Evolutionary conservation across 495 filamentous ascomycete species (phyloP).

Genomic region (Penicillium roqueforti): DNA sequence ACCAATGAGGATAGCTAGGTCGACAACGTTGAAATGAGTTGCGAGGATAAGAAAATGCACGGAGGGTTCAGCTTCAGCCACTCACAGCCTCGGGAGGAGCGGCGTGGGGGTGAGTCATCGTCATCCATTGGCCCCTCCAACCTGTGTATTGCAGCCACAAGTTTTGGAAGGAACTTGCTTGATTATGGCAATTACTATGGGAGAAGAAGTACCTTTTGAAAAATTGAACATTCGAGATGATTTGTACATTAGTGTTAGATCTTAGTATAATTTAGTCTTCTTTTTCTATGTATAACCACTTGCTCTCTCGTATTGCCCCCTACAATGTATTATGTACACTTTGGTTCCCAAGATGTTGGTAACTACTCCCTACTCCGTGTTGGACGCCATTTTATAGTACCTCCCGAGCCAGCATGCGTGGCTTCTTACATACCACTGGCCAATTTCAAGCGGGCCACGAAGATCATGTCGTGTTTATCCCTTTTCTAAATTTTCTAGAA

Average conservation of each 20-base stretch:
- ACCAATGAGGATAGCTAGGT: constrained; percentile 29
- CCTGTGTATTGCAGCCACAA: neutral
- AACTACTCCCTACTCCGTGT: too few relatives aligned
- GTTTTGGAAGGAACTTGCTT: neutral
- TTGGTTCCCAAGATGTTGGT: neutral
- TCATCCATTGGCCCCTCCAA: constrained; percentile 20
- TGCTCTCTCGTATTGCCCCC: neutral
- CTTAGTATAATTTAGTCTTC: neutral
- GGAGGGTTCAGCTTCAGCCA: constrained; percentile 19
- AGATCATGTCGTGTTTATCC: constrained; percentile 1
- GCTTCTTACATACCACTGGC: neutral
- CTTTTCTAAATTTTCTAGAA: constrained; percentile 7
- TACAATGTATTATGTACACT: neutral
- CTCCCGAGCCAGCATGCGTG: neutral
- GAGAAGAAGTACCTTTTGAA: neutral
- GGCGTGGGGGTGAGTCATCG: constrained; percentile 36
- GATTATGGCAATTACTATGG: constrained; percentile 3
- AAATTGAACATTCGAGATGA: too few relatives aligned
- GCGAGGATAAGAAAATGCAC: constrained; percentile 17
- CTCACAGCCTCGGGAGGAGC: constrained; percentile 25
- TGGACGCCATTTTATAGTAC: neutral
- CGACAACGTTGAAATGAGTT: constrained; percentile 23
- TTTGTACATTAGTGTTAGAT: too few relatives aligned
- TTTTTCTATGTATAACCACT: neutral
- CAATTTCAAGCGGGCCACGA: constrained; percentile 1